Evolutionary conservation across 441 rosid genomes (phyloP).

Genomic region (Erodium chrysanthum): DNA sequence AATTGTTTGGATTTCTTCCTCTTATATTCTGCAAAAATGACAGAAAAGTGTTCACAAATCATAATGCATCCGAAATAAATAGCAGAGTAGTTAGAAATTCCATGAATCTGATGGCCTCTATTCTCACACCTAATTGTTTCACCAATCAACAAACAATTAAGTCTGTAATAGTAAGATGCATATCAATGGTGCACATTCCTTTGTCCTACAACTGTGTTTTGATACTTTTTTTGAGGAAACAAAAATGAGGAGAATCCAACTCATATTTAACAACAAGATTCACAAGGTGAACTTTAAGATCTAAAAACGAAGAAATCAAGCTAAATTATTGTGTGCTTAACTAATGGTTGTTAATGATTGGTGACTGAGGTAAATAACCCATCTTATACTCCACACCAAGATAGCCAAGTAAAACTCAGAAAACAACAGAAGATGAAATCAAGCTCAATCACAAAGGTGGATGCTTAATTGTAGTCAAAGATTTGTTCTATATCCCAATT

Average conservation of each 20-base stretch:
- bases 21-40: neutral
- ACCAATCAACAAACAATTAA: neutral
- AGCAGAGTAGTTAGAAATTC: neutral
- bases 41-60: too few relatives aligned
- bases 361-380: neutral
- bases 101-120: too few relatives aligned
- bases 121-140: too few relatives aligned
- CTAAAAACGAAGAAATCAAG: too few relatives aligned
- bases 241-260: too few relatives aligned
- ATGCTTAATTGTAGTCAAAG: neutral
- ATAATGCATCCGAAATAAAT: neutral
- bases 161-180: too few relatives aligned
- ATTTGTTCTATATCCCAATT: neutral
- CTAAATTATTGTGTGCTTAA: neutral
- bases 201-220: too few relatives aligned
- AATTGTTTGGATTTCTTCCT: neutral
- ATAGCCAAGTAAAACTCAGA: neutral
- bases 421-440: neutral
- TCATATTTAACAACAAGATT: too few relatives aligned
- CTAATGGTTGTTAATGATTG: neutral
- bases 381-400: neutral
- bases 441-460: too few relatives aligned
- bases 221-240: too few relatives aligned
- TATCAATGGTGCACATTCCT: too few relatives aligned
- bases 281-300: too few relatives aligned